Evolutionary conservation across 2,329 filamentous ascomycete species (phyloP).

Genomic region (Pseudogymnoascus sp.): DNA sequence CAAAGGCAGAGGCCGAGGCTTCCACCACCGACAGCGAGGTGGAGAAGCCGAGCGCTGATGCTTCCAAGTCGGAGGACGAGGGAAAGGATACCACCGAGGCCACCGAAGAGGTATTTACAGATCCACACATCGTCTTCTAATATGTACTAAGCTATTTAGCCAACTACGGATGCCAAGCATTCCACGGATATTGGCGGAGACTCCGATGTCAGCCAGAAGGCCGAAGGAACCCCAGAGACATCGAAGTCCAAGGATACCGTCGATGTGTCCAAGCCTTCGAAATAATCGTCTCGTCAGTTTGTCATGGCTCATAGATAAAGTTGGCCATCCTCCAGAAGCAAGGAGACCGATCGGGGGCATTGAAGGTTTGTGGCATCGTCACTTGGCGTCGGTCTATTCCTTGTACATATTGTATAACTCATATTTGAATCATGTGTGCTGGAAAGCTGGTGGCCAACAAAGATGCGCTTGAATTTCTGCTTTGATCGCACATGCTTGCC

Average conservation of each 20-base stretch:
- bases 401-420: slow-evolving; percentile 7
- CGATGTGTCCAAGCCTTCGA: slow-evolving; percentile 23
- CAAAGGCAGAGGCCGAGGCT: slow-evolving; percentile 17
- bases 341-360: neutral
- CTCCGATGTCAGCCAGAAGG: slow-evolving; percentile 44
- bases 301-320: neutral
- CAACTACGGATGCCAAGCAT: slow-evolving; percentile 43
- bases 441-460: neutral
- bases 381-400: neutral
- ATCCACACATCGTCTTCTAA: slow-evolving; percentile 17
- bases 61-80: slow-evolving; percentile 27
- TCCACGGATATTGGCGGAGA: slow-evolving; percentile 35
- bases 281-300: neutral
- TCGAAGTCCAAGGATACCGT: slow-evolving; percentile 45
- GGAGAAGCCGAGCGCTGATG: slow-evolving; percentile 16
- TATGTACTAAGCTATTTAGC: slow-evolving; percentile 11
- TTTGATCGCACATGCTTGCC: neutral
- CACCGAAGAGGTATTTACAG: slow-evolving; percentile 1
- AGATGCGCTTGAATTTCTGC: neutral
- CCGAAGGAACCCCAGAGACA: slow-evolving; percentile 46
- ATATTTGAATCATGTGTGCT: slow-evolving; percentile 5
- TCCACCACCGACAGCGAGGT: slow-evolving; percentile 17
- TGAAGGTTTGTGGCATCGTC: neutral
- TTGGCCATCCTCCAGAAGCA: neutral
- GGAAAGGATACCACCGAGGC: slow-evolving; percentile 17